phyloP scores from a whole-genome alignment of 441 rosid species.

The Gossypium schwendimanii region DNA sequence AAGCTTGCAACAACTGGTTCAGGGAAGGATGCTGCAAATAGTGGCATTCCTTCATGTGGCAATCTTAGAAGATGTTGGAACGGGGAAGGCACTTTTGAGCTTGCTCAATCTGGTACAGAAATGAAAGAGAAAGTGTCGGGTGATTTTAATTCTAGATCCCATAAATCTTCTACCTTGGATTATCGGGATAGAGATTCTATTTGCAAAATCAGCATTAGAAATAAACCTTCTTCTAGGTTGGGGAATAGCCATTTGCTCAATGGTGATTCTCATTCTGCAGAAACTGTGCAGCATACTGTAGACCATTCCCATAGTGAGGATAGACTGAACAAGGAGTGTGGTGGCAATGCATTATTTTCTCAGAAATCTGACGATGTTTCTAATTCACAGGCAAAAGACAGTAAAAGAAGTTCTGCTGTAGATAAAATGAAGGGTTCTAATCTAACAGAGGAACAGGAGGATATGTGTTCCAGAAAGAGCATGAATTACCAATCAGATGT shows the following conservation, averaged over 20 bases:
- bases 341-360: neutral
- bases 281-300: constrained; percentile 10
- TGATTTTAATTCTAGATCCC: constrained; percentile 14
- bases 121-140: constrained; percentile 20
- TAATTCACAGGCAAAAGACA: constrained; percentile 1
- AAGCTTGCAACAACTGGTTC: constrained; percentile 30
- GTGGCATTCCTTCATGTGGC: constrained; percentile 19
- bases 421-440: neutral
- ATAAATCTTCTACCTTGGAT: constrained; percentile 14
- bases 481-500: neutral
- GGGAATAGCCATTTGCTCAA: constrained; percentile 11
- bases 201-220: constrained; percentile 12
- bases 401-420: neutral
- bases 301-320: neutral
- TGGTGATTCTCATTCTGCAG: constrained; percentile 15
- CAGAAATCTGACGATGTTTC: neutral
- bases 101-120: constrained; percentile 14
- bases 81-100: constrained; percentile 24
- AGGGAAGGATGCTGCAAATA: constrained; percentile 25
- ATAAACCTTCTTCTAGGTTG: constrained; percentile 19
- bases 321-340: neutral
- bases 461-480: neutral
- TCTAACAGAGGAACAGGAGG: neutral
- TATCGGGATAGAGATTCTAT: constrained; percentile 14
- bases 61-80: constrained; percentile 21